Base-by-base conservation (phyloP, 805 yeast genomes). In the Sugiyamaella mastotermitis region DNA sequence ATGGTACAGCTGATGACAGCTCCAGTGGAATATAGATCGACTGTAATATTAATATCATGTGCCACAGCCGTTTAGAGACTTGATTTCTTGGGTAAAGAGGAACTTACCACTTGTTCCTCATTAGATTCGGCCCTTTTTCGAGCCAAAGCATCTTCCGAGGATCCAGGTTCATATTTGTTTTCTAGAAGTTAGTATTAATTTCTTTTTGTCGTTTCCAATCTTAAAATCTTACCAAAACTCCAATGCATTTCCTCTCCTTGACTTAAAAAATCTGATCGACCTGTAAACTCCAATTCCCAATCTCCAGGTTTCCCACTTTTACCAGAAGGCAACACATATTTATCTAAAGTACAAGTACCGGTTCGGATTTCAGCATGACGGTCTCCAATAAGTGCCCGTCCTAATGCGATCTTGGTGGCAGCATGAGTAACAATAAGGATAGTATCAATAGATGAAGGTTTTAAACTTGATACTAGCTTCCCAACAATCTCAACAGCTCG, bases 161-260 rank as follows among this genome's bases (percentile, higher is more conserved):
- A 83, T 8, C 96, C 96, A 4, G 96, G 95, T 62, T 85, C 95
- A 48, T 74, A 80, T 14, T 75, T 76, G 40, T 67, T 55, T 23
- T 50, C 62, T 42, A 41, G 3, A 32, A 15, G 40, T 20, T 18
- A 20, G 29, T 19, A 28, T 17, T n/a, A n/a, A n/a, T n/a, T n/a
- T n/a, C n/a, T n/a, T n/a, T n/a, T n/a, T n/a, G n/a, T n/a, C n/a
- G n/a, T n/a, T n/a, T n/a, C n/a, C n/a, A n/a, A n/a, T n/a, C n/a
- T n/a, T n/a, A n/a, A n/a, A n/a, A n/a, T n/a, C 30, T 27, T 27
- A 52, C 73, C 75, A 65, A 87, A 90, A 50, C 80, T 76, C 97
- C 97, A 88, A 55, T 84, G 80, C 94, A 86, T 85, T 58, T 87
- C 96, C 52, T 88, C 92, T 5, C 97, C 97, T 5, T 69, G 60